phyloP scores from a whole-genome alignment of 768 basidiomycete species.

The Boletus insuetus region DNA sequence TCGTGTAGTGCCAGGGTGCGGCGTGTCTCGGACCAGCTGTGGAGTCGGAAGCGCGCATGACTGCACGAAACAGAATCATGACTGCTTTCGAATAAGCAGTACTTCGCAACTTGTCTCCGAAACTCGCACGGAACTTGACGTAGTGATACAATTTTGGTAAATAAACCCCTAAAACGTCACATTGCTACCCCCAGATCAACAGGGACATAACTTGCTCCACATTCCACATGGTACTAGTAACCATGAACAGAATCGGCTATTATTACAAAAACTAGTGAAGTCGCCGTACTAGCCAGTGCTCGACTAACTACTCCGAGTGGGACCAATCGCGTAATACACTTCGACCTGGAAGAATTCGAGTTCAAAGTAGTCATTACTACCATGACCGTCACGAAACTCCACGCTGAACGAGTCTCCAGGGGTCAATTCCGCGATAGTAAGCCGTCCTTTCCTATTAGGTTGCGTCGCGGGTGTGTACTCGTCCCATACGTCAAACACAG shows the following conservation, averaged over 20 bases:
- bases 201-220: too few relatives aligned
- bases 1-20: neutral
- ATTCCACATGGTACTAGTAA: too few relatives aligned
- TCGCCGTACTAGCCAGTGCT: too few relatives aligned
- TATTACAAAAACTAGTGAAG: too few relatives aligned
- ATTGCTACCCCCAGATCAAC: too few relatives aligned
- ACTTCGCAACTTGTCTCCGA: too few relatives aligned
- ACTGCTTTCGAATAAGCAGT: too few relatives aligned
- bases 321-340: too few relatives aligned
- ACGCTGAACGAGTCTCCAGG: neutral
- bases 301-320: too few relatives aligned
- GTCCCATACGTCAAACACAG: neutral
- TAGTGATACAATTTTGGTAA: neutral
- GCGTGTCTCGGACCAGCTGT: neutral
- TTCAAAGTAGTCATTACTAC: too few relatives aligned
- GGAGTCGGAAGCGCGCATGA: slow-evolving; percentile 1
- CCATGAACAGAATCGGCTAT: too few relatives aligned
- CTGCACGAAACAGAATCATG: slow-evolving; percentile 12
- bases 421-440: neutral
- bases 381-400: neutral
- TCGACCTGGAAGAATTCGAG: too few relatives aligned
- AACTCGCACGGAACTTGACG: neutral
- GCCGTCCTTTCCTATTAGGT: neutral
- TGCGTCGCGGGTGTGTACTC: neutral
- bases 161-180: neutral